Evolutionary conservation across 208 protist genomes (phyloP).

Genomic region (Herpetomonas samuelpessoai): DNA sequence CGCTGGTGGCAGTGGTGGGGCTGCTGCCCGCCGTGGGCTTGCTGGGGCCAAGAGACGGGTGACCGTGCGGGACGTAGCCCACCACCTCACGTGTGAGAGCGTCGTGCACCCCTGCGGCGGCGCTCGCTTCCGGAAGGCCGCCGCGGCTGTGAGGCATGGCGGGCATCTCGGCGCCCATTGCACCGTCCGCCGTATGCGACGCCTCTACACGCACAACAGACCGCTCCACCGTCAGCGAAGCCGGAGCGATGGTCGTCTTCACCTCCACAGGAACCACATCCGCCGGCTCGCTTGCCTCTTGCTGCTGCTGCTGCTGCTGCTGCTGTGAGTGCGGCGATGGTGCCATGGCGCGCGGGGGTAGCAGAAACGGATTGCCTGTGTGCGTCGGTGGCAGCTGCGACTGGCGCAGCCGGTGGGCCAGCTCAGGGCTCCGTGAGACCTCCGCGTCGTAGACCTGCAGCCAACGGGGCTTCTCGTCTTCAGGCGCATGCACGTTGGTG

Average conservation of each 20-base stretch:
- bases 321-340: too few species aligned
- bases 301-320: neutral
- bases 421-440: neutral
- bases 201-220: neutral
- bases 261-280: neutral
- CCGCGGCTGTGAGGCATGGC: neutral
- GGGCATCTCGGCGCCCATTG: neutral
- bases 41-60: too few species aligned
- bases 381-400: neutral
- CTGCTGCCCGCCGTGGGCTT: neutral
- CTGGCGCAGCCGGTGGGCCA: neutral
- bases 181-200: neutral
- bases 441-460: conserved; percentile 38
- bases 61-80: too few species aligned
- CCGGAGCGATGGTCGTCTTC: neutral
- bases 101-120: too few species aligned
- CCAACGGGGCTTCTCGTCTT: conserved; percentile 35
- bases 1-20: neutral
- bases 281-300: neutral
- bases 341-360: too few species aligned
- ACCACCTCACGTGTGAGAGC: too few species aligned
- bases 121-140: neutral
- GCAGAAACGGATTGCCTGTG: neutral
- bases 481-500: conserved; percentile 6
- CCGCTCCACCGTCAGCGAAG: neutral